Evolutionary conservation across 257 asterid genomes (phyloP).

Genomic region (Thymus mandschuricus): DNA sequence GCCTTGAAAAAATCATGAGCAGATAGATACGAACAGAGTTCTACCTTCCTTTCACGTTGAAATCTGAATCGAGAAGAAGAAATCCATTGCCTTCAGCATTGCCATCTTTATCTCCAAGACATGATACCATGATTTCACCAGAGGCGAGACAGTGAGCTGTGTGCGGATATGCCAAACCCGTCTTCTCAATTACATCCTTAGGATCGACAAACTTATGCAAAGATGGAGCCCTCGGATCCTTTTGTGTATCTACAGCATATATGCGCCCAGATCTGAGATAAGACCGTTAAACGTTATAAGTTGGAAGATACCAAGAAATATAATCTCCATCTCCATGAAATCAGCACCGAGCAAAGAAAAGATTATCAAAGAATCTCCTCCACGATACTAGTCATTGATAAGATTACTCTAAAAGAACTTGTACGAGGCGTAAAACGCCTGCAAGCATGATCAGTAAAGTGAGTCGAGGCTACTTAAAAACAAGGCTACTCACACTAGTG

Average conservation of each 20-base stretch:
- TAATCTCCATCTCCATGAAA: background rate
- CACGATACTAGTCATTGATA: too few relatives aligned
- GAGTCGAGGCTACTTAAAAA: background rate
- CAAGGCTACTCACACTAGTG: slow-evolving; percentile 64
- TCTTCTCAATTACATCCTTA: slow-evolving; percentile 65
- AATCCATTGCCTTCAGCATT: slow-evolving; percentile 93
- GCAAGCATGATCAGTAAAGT: background rate
- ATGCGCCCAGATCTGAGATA: slow-evolving; percentile 88
- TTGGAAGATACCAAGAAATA: slow-evolving; percentile 8
- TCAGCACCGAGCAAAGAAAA: background rate
- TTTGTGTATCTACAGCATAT: slow-evolving; percentile 81
- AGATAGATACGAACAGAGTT: background rate
- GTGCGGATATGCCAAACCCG: slow-evolving; percentile 96
- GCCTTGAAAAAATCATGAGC: background rate
- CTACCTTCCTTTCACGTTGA: slow-evolving; percentile 97
- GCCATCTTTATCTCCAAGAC: slow-evolving; percentile 98
- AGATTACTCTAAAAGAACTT: too few relatives aligned
- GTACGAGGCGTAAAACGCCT: background rate
- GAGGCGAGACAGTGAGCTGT: slow-evolving; percentile 99
- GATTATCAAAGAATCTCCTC: background rate
- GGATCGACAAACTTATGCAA: slow-evolving; percentile 80
- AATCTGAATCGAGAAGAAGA: slow-evolving; percentile 86
- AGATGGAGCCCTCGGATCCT: slow-evolving; percentile 83
- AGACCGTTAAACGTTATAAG: slow-evolving; percentile 4
- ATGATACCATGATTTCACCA: slow-evolving; percentile 95